Evolutionary conservation across 2,329 filamentous ascomycete genomes (phyloP).

Genomic region (Xylogone sp.): DNA sequence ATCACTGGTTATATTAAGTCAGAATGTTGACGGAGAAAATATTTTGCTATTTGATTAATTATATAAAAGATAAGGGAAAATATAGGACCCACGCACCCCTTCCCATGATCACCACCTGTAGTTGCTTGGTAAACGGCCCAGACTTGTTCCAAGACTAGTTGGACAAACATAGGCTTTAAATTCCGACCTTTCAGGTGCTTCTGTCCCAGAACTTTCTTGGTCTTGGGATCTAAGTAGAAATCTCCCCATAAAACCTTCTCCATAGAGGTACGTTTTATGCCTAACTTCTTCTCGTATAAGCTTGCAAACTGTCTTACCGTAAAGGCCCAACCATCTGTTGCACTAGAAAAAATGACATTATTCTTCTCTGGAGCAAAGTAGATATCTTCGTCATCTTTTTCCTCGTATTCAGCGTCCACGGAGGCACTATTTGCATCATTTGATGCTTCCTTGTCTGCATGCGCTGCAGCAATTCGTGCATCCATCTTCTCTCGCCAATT

Average conservation of each 20-base stretch:
- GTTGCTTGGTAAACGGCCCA: slow-evolving; percentile 96
- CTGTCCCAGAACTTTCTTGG: slow-evolving; percentile 82
- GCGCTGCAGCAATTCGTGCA: slow-evolving; percentile 69
- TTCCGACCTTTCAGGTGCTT: slow-evolving; percentile 92
- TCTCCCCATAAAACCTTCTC: slow-evolving; percentile 97
- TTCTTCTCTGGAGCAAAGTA: slow-evolving; percentile 98
- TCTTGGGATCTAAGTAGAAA: slow-evolving; percentile 95
- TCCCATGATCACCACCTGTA: slow-evolving; percentile 74
- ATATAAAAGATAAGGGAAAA: slow-evolving; percentile 26
- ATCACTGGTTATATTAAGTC: slow-evolving; percentile 52
- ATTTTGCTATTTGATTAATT: slow-evolving; percentile 12
- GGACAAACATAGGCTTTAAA: slow-evolving; percentile 96
- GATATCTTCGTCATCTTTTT: slow-evolving; percentile 91
- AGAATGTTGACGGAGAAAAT: slow-evolving; percentile 12
- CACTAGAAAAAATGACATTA: slow-evolving; percentile 98
- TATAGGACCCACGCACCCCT: slow-evolving; percentile 58
- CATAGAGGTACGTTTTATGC: slow-evolving; percentile 81
- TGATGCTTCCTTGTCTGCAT: slow-evolving; percentile 25
- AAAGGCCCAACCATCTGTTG: slow-evolving; percentile 98
- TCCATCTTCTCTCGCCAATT: slow-evolving; percentile 95
- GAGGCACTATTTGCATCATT: slow-evolving; percentile 33
- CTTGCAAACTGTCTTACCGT: slow-evolving; percentile 91
- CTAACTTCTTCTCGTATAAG: slow-evolving; percentile 94
- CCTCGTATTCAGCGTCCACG: slow-evolving; percentile 73
- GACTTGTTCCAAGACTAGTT: slow-evolving; percentile 89